Evolutionary conservation across 164 flowering plant genomes (phyloP).

Genomic region (Liriodendron chinense): DNA sequence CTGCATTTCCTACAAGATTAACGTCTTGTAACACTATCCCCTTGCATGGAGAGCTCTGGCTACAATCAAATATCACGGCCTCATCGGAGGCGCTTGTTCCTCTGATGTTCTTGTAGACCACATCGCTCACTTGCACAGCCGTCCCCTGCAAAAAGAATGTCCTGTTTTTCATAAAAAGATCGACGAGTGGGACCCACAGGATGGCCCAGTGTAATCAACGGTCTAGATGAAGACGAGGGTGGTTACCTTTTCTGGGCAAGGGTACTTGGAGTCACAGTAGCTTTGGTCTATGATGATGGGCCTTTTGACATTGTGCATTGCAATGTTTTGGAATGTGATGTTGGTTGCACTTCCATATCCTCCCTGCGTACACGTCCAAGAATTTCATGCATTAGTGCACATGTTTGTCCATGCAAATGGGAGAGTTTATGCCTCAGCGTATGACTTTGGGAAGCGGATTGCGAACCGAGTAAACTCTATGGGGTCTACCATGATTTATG

Average conservation of each 20-base stretch:
- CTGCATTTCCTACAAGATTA: constrained; percentile 20
- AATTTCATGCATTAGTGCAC: not conserved
- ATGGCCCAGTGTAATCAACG: too few species aligned
- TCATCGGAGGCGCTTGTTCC: constrained; percentile 47
- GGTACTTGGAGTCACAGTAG: constrained; percentile 44
- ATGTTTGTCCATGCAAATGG: not conserved
- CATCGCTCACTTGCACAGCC: constrained; percentile 45
- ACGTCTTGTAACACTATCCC: constrained; percentile 36
- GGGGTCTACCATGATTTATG: too few species aligned
- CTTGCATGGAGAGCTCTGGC: constrained; percentile 38
- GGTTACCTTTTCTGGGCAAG: constrained; percentile 43
- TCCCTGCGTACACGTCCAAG: constrained; percentile 26
- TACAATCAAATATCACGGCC: constrained; percentile 46
- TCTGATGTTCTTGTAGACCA: constrained; percentile 39
- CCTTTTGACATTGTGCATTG: constrained; percentile 40
- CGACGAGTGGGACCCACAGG: too few species aligned
- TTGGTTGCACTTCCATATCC: constrained; percentile 47
- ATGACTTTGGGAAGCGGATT: too few species aligned
- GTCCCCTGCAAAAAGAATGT: constrained; percentile 19
- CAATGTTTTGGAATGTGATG: constrained; percentile 37
- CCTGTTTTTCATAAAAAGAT: too few species aligned
- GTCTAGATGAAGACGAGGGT: too few species aligned
- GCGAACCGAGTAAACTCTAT: too few species aligned
- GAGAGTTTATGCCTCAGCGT: too few species aligned
- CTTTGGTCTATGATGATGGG: constrained; percentile 59